A percentile compares a stretch with the other conserved stretches of the same genome.
These are phyloP conservation scores for Suhomyces ambrosiae DNA, from an alignment of 1,139 yeast species.

Conservation along the genomic window DNA sequence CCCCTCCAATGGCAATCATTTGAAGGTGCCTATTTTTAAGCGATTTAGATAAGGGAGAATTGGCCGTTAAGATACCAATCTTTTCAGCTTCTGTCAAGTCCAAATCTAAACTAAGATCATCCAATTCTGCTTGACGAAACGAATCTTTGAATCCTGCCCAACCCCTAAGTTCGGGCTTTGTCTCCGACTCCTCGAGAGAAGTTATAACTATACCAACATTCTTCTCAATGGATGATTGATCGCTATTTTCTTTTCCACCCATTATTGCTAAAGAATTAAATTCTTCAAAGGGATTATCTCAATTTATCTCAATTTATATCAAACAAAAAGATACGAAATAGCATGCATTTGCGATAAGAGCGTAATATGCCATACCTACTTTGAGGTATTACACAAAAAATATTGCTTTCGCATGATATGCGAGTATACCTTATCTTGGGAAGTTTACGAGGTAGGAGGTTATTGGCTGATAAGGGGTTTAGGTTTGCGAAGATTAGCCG, in stretches of 20 bases:
- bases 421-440: too few species aligned
- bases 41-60: constrained; percentile 67
- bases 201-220: constrained; percentile 46
- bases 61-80: constrained; percentile 65
- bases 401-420: too few species aligned
- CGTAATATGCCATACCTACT: too few species aligned
- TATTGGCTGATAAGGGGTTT: too few species aligned
- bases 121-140: constrained; percentile 55
- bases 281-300: too few species aligned
- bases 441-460: too few species aligned
- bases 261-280: too few species aligned
- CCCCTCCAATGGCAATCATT: constrained; percentile 88
- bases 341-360: too few species aligned
- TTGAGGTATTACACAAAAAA: too few species aligned
- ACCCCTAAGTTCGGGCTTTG: constrained; percentile 30
- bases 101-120: constrained; percentile 62
- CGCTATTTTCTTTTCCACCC: constrained; percentile 49
- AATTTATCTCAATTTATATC: too few species aligned
- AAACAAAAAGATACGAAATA: too few species aligned
- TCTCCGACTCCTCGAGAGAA: constrained; percentile 38
- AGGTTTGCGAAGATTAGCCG: too few species aligned
- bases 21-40: constrained; percentile 68
- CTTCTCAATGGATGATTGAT: constrained; percentile 41
- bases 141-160: constrained; percentile 54
- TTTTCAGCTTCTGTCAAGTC: constrained; percentile 67